Evolutionary conservation across 2,329 filamentous ascomycete genomes (phyloP), one percentile per base, ranked within the genome.

Genomic region (Alternaria gansuensis): DNA sequence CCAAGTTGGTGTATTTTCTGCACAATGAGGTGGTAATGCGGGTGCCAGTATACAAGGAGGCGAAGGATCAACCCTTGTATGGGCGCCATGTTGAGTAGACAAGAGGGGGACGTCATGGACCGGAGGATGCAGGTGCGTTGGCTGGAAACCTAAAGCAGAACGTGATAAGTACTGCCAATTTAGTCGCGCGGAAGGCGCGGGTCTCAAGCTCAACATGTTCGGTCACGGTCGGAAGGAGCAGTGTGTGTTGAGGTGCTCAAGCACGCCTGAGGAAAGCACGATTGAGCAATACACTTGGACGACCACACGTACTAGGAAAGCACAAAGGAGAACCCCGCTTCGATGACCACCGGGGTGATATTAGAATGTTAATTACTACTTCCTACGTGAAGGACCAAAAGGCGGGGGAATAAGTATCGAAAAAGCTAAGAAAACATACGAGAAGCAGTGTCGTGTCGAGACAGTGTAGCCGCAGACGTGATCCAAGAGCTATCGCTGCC

Each of bases 281-380:
- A 28, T 6, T 10, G 3, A 17, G 17, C 17, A 17, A 17, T 17
- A 17, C 17, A 17, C 17, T 17, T 17, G 17, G 17, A 17, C 17
- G 17, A 2, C 17, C 17, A 17, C 17, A 17, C 17, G 17, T 17
- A 17, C 29, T 2, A 11, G 8, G 2, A n/a, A 9, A 31, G 7
- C 24, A 46, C 43, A 46, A 2, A 17, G 9, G 4, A 17, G 1
- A 0, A 31, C 11, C 3, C n/a, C 26, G 14, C 10, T 13, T 8
- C 23, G 21, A 58, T 62, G 54, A 71, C 66, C 68, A 69, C 69
- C 64, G 53, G 70, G 63, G 67, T 74, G 67, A 65, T 73, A 77
- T 76, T 75, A 77, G 68, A 70, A 77, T 61, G 72, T 70, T 66
- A 77, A 77, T 77, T 77, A 77, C 75, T 77, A 76, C 69, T 70